Evolutionary conservation across 225 moss, liverwort and hornwort species (phyloP).

Genomic region (Sphagnum tenellum): DNA sequence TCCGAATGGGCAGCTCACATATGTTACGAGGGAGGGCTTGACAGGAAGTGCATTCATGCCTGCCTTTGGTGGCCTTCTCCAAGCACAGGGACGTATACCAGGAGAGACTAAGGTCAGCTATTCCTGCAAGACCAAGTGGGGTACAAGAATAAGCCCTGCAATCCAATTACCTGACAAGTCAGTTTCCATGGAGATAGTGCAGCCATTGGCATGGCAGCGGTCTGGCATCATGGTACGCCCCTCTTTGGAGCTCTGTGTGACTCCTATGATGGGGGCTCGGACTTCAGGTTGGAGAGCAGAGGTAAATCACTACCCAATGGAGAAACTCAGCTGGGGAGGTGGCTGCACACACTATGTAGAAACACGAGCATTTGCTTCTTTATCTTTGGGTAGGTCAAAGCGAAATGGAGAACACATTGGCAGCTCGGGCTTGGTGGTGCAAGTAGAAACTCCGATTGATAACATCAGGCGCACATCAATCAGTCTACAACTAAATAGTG

Average conservation of each 20-base stretch:
- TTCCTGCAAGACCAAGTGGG: constrained; percentile 51
- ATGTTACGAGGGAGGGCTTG: constrained; percentile 59
- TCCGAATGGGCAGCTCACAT: constrained; percentile 71
- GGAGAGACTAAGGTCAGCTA: constrained; percentile 58
- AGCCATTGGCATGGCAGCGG: constrained; percentile 54
- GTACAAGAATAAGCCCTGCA: constrained; percentile 45
- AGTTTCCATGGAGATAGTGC: constrained; percentile 39
- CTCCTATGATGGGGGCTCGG: constrained; percentile 51
- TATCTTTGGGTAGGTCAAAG: constrained; percentile 64
- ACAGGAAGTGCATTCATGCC: constrained; percentile 57
- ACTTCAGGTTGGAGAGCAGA: constrained; percentile 47
- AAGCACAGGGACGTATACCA: constrained; percentile 52
- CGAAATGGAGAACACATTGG: constrained; percentile 71
- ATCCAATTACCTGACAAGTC: constrained; percentile 51
- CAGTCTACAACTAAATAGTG: constrained; percentile 67
- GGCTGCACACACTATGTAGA: constrained; percentile 45
- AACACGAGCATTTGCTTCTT: constrained; percentile 49
- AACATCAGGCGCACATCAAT: constrained; percentile 40
- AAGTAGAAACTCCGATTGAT: constrained; percentile 49
- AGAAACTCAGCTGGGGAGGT: constrained; percentile 72
- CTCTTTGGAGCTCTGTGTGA: constrained; percentile 52
- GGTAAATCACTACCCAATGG: constrained; percentile 58
- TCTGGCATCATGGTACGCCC: constrained; percentile 57
- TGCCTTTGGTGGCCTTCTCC: constrained; percentile 48
- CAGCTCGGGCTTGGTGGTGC: constrained; percentile 59